phyloP scores from a whole-genome alignment of 1,284 basidiomycete species.

The Leccinum variabile region DNA sequence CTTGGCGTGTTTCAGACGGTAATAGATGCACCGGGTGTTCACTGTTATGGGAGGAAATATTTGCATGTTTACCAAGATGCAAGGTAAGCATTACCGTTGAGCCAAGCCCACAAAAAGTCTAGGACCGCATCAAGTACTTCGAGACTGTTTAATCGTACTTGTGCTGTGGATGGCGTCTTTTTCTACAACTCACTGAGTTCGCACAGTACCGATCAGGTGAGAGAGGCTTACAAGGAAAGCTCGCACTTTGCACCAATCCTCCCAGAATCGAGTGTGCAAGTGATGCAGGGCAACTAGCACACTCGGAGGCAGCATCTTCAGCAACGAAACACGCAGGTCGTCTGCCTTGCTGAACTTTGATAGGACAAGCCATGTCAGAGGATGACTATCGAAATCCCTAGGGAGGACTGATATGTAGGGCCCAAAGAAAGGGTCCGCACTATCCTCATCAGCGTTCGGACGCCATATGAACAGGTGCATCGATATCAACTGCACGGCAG shows the following conservation, averaged over 20 bases:
- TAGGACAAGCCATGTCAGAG: conserved; percentile 66
- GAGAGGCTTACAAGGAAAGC: conserved; percentile 46
- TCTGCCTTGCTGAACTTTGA: conserved; percentile 16
- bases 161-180: conserved; percentile 9
- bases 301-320: conserved; percentile 52
- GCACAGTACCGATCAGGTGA: neutral
- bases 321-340: conserved; percentile 30
- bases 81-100: conserved; percentile 58
- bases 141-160: conserved; percentile 12
- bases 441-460: conserved; percentile 40
- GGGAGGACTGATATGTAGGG: conserved; percentile 79
- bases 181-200: conserved; percentile 11
- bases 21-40: conserved; percentile 84
- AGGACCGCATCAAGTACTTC: conserved; percentile 12
- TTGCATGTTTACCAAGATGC: conserved; percentile 11
- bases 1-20: conserved; percentile 56
- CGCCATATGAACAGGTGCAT: conserved; percentile 62
- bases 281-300: conserved; percentile 47
- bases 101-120: conserved; percentile 80
- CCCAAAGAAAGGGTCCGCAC: conserved; percentile 62
- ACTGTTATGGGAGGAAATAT: conserved; percentile 47
- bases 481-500: conserved; percentile 59
- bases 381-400: conserved; percentile 67
- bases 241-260: conserved; percentile 56
- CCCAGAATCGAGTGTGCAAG: conserved; percentile 52